Conservation (phyloP, 75 land plant species). For the Selaginella tamariscina region DNA sequence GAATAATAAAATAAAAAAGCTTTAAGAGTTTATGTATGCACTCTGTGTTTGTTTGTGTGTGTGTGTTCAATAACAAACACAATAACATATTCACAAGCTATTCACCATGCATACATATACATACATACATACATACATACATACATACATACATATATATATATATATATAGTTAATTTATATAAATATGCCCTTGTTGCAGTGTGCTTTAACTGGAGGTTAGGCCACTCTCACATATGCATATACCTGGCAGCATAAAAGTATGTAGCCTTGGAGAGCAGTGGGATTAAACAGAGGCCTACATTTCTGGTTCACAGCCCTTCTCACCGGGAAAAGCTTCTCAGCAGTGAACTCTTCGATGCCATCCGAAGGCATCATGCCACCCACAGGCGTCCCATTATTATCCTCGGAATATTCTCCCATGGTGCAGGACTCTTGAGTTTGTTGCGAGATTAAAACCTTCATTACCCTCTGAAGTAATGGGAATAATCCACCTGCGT, state of each 20-base stretch:
- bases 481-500: constrained; percentile 19
- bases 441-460: constrained; percentile 17
- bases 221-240: too few relatives aligned
- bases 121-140: too few relatives aligned
- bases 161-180: too few relatives aligned
- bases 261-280: constrained; percentile 74
- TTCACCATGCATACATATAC: too few relatives aligned
- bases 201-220: too few relatives aligned
- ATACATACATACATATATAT: too few relatives aligned
- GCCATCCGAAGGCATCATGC: not conserved
- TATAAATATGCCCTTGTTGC: too few relatives aligned
- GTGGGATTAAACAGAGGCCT: constrained; percentile 58
- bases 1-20: not conserved
- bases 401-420: not conserved
- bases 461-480: constrained; percentile 16
- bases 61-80: not conserved
- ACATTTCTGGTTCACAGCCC: constrained; percentile 1
- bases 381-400: not conserved
- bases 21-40: not conserved
- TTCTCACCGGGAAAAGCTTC: constrained; percentile 27
- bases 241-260: constrained; percentile 78
- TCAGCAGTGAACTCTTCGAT: constrained; percentile 22
- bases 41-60: too few relatives aligned
- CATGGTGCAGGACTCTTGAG: not conserved
- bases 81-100: too few relatives aligned